Evolutionary conservation across 805 yeast species (phyloP).

Genomic region (Cyberlindnera saturnus): DNA sequence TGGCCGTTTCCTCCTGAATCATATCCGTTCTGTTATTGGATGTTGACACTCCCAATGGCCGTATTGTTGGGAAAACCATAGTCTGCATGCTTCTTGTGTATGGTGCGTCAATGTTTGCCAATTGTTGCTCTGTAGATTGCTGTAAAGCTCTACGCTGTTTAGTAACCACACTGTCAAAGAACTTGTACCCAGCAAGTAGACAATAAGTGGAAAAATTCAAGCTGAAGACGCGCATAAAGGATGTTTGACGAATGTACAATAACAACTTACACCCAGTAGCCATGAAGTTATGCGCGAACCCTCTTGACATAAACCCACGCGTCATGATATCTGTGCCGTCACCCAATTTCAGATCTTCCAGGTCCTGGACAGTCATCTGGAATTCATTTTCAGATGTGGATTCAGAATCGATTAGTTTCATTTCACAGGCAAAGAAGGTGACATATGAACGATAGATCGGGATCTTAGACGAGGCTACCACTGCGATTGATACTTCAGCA

Average conservation of each 20-base stretch:
- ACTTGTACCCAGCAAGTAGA: conserved; percentile 9
- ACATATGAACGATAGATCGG: conserved; percentile 6
- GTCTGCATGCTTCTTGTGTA: no score
- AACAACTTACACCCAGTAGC: conserved; percentile 9
- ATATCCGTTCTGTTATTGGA: no score
- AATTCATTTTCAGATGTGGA: neutral
- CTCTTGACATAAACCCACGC: conserved; percentile 3
- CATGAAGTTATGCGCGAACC: conserved; percentile 8
- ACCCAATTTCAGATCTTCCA: conserved; percentile 13
- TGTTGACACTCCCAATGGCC: no score
- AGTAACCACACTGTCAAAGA: conserved; percentile 2
- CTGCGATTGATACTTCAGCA: conserved; percentile 11
- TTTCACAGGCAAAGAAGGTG: conserved; percentile 7
- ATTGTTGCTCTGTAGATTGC: no score
- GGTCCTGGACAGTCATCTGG: conserved; percentile 6
- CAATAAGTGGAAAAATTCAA: conserved; percentile 6
- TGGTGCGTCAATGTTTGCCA: no score
- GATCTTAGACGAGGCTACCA: neutral
- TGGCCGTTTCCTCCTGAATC: no score
- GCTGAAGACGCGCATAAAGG: conserved; percentile 6
- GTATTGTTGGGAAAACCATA: no score
- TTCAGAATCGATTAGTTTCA: neutral
- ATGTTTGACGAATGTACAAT: conserved; percentile 5
- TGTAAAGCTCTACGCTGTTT: neutral
- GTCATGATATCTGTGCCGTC: conserved; percentile 2